A percentile compares a stretch with the other conserved stretches of the same genome.
These are phyloP conservation scores for Sechiopsis laciniata DNA, from an alignment of 306 rosid genomes.

Conservation along the genomic window DNA sequence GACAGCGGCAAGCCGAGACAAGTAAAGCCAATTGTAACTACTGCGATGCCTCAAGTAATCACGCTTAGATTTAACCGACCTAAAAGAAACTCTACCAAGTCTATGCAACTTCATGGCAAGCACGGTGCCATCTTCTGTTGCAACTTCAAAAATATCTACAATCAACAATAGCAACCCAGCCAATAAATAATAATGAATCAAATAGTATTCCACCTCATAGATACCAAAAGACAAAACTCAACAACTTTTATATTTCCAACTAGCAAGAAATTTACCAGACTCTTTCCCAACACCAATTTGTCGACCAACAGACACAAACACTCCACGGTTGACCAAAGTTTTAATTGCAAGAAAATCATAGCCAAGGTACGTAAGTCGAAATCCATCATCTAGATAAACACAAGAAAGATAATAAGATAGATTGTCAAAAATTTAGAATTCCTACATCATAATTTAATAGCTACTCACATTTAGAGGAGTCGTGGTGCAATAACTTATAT, in stretches of 20 bases:
- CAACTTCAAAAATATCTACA: conserved; percentile 90
- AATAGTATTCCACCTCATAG: background rate
- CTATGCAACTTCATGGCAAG: conserved; percentile 82
- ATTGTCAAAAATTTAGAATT: background rate
- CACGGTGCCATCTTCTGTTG: conserved; percentile 72
- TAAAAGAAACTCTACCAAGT: conserved; percentile 86
- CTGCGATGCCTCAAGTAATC: conserved; percentile 83
- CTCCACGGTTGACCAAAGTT: conserved; percentile 83
- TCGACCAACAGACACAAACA: conserved; percentile 75
- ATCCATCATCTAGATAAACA: conserved; percentile 72
- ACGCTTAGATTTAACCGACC: conserved; percentile 94
- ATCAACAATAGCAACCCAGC: background rate
- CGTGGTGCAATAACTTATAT: conserved; percentile 83
- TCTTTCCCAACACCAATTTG: conserved; percentile 93
- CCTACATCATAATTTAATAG: background rate
- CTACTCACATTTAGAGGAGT: conserved; percentile 73
- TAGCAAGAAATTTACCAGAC: conserved; percentile 48
- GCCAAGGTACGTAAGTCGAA: conserved; percentile 89
- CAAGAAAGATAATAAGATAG: conserved; percentile 1
- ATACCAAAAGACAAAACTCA: background rate
- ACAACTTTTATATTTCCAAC: background rate
- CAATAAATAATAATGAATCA: background rate
- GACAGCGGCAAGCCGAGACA: conserved; percentile 88
- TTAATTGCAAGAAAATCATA: conserved; percentile 96
- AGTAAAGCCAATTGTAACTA: conserved; percentile 82